Conservation (phyloP, 495 filamentous ascomycete species). For the Amniculicola lignicola region DNA sequence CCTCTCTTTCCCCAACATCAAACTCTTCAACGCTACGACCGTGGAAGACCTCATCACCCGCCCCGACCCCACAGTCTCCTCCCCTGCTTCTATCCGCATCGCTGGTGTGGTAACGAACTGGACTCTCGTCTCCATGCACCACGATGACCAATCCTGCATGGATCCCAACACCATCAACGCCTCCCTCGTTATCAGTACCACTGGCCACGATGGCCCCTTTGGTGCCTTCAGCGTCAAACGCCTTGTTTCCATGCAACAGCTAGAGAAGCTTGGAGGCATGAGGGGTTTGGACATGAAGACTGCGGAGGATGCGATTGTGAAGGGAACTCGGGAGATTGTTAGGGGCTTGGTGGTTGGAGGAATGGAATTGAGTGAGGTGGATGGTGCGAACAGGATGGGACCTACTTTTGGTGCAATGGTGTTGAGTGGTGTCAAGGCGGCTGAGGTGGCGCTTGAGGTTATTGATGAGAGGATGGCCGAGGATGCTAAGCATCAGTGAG, state of each 20-base stretch:
- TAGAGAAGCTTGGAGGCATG: constrained; percentile 86
- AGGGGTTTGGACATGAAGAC: constrained; percentile 85
- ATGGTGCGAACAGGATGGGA: constrained; percentile 83
- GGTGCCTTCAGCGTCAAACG: constrained; percentile 86
- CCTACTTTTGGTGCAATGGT: constrained; percentile 82
- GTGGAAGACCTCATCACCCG: constrained; percentile 91
- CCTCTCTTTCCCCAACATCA: constrained; percentile 79
- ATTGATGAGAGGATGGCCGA: constrained; percentile 67
- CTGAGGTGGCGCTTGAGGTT: constrained; percentile 74
- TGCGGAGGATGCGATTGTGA: constrained; percentile 88
- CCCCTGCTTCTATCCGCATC: constrained; percentile 57
- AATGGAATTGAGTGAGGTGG: constrained; percentile 89
- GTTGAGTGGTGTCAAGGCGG: constrained; percentile 79
- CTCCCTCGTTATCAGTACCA: constrained; percentile 78
- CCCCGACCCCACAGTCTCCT: constrained; percentile 36
- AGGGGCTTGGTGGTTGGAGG: constrained; percentile 87
- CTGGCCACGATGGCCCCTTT: constrained; percentile 87
- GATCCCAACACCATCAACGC: constrained; percentile 95
- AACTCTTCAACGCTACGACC: constrained; percentile 89
- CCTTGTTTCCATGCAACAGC: constrained; percentile 72
- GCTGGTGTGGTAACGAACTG: constrained; percentile 92
- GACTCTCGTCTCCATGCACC: constrained; percentile 86
- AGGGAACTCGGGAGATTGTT: constrained; percentile 79
- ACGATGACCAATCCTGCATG: constrained; percentile 91
- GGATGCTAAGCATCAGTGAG: no score